A percentile compares a stretch with the other conserved stretches of the same genome.
phyloP scores from a whole-genome alignment of 2,329 filamentous ascomycete genomes.

The Talaromyces atroroseus region DNA sequence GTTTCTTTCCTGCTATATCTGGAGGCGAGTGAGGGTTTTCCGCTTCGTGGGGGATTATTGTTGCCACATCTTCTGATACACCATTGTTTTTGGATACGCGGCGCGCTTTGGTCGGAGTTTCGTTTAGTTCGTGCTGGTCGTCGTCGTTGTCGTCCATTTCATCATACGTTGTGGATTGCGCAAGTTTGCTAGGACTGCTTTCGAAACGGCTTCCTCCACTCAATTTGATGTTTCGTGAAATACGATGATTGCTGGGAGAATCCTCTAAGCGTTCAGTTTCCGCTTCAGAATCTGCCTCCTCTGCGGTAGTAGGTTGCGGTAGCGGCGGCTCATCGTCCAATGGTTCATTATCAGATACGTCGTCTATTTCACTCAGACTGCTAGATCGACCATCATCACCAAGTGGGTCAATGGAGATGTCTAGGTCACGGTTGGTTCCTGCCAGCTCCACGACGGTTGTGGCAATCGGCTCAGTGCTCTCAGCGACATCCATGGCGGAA shows the following conservation, averaged over 20 bases:
- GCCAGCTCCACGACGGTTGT: slow-evolving; percentile 28
- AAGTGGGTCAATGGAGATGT: slow-evolving; percentile 34
- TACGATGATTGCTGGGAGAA: slow-evolving; percentile 65
- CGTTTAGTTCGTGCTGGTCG: slow-evolving; percentile 41
- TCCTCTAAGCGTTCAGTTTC: slow-evolving; percentile 90
- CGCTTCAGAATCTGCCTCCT: slow-evolving; percentile 71
- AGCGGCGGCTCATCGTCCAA: slow-evolving; percentile 47
- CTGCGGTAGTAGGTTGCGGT: slow-evolving; percentile 47
- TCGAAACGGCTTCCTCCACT: slow-evolving; percentile 53
- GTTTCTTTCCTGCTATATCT: slow-evolving; percentile 34
- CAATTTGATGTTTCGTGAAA: slow-evolving; percentile 56
- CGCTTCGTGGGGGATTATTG: slow-evolving; percentile 20
- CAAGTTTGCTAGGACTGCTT: slow-evolving; percentile 71
- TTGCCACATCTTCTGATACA: slow-evolving; percentile 10
- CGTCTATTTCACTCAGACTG: slow-evolving; percentile 86
- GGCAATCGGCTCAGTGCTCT: slow-evolving; percentile 30
- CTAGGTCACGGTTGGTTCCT: slow-evolving; percentile 32
- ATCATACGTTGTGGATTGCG: slow-evolving; percentile 49
- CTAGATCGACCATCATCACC: slow-evolving; percentile 72
- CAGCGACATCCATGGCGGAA: slow-evolving; percentile 36
- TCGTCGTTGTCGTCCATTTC: slow-evolving; percentile 50
- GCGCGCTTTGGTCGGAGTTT: slow-evolving; percentile 36
- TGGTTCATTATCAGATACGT: slow-evolving; percentile 63
- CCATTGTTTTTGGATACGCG: slow-evolving; percentile 29
- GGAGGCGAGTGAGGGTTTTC: slow-evolving; percentile 18